Conservation (phyloP, 2,329 filamentous ascomycete genomes). For the Pseudogymnoascus sp. region DNA sequence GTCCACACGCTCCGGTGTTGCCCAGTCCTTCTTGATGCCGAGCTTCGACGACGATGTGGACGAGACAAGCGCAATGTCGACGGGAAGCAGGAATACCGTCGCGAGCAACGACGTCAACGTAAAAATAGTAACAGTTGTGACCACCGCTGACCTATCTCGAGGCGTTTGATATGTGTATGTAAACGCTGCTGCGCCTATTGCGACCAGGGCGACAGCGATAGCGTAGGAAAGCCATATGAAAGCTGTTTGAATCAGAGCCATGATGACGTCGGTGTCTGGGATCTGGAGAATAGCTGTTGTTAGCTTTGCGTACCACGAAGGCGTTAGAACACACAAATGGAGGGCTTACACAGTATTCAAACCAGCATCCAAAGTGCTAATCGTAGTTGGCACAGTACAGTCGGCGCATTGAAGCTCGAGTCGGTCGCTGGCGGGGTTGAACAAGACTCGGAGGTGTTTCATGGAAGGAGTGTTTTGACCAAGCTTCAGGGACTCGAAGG, state of each 20-base stretch:
- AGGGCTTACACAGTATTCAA: constrained; percentile 1
- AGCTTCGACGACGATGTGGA: constrained; percentile 69
- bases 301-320: background rate
- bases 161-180: constrained; percentile 89
- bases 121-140: constrained; percentile 78
- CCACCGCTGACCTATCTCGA: constrained; percentile 72
- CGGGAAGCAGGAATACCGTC: constrained; percentile 84
- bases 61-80: constrained; percentile 91
- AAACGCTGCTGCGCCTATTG: constrained; percentile 73
- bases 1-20: constrained; percentile 71
- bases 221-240: constrained; percentile 95
- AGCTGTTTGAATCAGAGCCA: constrained; percentile 67
- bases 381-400: background rate
- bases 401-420: background rate
- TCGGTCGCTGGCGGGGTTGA: background rate
- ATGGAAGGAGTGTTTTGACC: background rate
- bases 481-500: constrained; percentile 5
- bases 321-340: background rate
- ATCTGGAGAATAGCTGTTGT: background rate
- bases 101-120: constrained; percentile 82
- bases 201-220: constrained; percentile 67
- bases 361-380: background rate
- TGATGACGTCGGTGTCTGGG: constrained; percentile 15
- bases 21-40: constrained; percentile 90
- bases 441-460: background rate